Evolutionary conservation across 1,139 yeast species (phyloP), one percentile per base, ranked within the genome.

Genomic region (Scheffersomyces cryptocercus): DNA sequence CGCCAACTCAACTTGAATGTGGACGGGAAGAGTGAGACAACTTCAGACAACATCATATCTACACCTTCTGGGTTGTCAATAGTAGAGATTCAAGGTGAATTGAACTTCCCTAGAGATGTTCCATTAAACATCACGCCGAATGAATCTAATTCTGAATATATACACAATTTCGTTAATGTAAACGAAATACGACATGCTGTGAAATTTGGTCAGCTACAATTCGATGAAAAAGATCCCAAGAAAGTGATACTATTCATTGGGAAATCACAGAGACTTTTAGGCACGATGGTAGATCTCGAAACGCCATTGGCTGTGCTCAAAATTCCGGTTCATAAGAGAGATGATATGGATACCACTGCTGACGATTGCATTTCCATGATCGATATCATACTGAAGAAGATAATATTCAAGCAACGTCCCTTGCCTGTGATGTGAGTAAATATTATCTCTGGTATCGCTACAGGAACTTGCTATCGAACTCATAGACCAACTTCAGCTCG

Each of bases 51-150:
- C 31, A 49, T 75, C 9, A 59, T 81, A 7, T 54, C 75, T 1
- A 81, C 91, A 0, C 77, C 84, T 0, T 62, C 67, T 38, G 93
- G 91, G 0, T 69, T 81, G 31, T 71, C 78, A 1, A 54, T 85
- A 9, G 51, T 85, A 24, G 93, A 85, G 59, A 84, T 85, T 13
- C 93, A 85, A 58, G 93, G 93, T 3, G 87, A 81, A 31, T 59
- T 85, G 36, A 78, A 81, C 43, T 56, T 81, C 1, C 90, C 90
- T 0, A 47, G 55, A 1, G 58, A 56, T 24, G 66, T 65, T 32
- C 78, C 79, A 52, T 2, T 51, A 16, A 35, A 46, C 33, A 29
- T 33, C 38, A 35, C 40, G 8, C n/a, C 43, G 43, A 49, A 55
- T 9, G 56, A 55, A 2, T 45, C 41, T 13, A 58, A 57, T n/a